Base-by-base conservation (phyloP, 78 protist species). In the Guillardia theta region DNA sequence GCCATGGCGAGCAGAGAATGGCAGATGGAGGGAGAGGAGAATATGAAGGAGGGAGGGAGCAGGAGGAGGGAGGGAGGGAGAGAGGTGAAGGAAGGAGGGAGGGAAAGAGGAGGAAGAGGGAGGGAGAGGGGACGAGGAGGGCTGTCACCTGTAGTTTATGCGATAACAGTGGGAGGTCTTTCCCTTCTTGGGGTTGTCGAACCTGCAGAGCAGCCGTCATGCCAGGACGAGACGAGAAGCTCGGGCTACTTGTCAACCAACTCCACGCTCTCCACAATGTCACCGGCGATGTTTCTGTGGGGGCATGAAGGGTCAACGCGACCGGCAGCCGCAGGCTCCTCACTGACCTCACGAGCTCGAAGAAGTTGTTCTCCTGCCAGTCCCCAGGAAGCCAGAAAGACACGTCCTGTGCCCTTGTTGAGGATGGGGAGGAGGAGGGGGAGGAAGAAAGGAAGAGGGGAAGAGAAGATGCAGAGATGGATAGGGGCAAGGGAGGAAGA, bases 301-400 rank as follows among this genome's bases (percentile, higher is more conserved):
- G n/a, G n/a, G n/a, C n/a, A n/a, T n/a, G n/a, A n/a, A n/a, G n/a
- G n/a, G n/a, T n/a, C n/a, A n/a, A n/a, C n/a, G n/a, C n/a, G n/a
- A n/a, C n/a, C n/a, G n/a, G n/a, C n/a, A n/a, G n/a, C n/a, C n/a
- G n/a, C n/a, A n/a, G n/a, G n/a, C n/a, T n/a, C n/a, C n/a, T n/a
- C n/a, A n/a, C n/a, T n/a, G n/a, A n/a, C n/a, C n/a, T 10, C 58
- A 96, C 96, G 5, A 96, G 62, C 48, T 97, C 64, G 0, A 62
- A 36, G 39, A 47, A 47, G 92, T 44, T 30, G 92, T 87, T 47
- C 64, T 44, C 92, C 39, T 47, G 39, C 92, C 64, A 47, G 30
- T 27, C 92, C 33, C 21, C 53, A 9, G 94, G 88, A 10, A 97
- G 12, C 98, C 98, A 97, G 94, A 97, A 97, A 15, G 97, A 19